phyloP scores from a whole-genome alignment of 1,284 basidiomycete species.

The Heterobasidion occidentale region DNA sequence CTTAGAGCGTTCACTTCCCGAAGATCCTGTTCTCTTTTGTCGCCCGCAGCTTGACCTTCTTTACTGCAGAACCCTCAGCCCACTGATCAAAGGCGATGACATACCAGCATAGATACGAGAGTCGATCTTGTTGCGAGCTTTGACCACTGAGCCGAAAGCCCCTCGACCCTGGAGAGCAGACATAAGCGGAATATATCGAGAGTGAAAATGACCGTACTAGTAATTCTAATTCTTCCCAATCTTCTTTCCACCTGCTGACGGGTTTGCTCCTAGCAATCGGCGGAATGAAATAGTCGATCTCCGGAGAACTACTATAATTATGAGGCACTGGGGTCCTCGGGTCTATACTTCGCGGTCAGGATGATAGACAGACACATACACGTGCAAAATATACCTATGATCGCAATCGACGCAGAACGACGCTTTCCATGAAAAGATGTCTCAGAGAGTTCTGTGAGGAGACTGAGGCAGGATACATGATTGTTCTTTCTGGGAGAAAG shows the following conservation, averaged over 20 bases:
- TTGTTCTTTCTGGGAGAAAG: conserved; percentile 50
- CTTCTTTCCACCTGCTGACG: conserved; percentile 73
- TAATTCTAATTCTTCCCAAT: conserved; percentile 77
- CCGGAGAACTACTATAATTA: conserved; percentile 44
- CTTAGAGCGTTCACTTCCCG: conserved; percentile 90
- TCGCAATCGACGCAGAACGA: conserved; percentile 25
- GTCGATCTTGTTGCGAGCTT: conserved; percentile 83
- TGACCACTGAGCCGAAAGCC: conserved; percentile 91
- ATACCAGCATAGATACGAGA: conserved; percentile 63
- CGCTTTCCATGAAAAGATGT: conserved; percentile 13
- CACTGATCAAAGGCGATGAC: conserved; percentile 9
- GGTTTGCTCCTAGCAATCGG: conserved; percentile 33
- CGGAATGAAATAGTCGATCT: conserved; percentile 50
- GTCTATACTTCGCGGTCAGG: conserved; percentile 17
- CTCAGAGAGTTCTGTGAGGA: conserved; percentile 29
- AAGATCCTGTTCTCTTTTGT: conserved; percentile 83
- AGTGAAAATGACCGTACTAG: conserved; percentile 19
- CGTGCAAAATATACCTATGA: conserved; percentile 18
- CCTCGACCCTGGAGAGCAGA: conserved; percentile 67
- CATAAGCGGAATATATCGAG: not conserved
- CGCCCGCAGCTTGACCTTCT: conserved; percentile 83
- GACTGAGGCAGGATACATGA: conserved; percentile 35
- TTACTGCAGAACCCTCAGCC: conserved; percentile 38
- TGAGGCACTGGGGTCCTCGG: conserved; percentile 39
- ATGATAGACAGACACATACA: not conserved